Evolutionary conservation across 495 filamentous ascomycete genomes (phyloP).

Genomic region (Elasticomyces elasticus): DNA sequence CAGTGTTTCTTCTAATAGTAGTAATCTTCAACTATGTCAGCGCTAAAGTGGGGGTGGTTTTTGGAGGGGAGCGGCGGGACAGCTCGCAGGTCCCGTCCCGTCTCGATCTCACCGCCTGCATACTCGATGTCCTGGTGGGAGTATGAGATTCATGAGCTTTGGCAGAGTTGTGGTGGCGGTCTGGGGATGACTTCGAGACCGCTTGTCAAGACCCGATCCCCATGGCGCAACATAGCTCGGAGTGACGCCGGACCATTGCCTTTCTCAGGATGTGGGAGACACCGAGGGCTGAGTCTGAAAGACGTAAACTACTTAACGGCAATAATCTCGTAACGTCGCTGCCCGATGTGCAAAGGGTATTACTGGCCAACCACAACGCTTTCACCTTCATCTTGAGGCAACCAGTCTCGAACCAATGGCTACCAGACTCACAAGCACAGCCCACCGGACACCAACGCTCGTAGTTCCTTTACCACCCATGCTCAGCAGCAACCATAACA

Average conservation of each 20-base stretch:
- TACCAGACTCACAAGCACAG: neutral
- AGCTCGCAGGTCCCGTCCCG: too few species aligned
- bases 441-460: slow-evolving; percentile 13
- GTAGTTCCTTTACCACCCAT: slow-evolving; percentile 4
- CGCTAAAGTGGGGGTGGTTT: neutral
- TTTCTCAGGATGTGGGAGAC: too few species aligned
- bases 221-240: too few species aligned
- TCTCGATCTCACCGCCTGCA: too few species aligned
- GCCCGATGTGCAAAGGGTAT: neutral
- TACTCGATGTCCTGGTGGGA: too few species aligned
- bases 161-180: too few species aligned
- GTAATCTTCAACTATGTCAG: neutral
- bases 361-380: neutral
- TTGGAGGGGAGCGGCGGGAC: too few species aligned
- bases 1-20: neutral
- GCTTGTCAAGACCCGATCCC: neutral
- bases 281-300: too few species aligned
- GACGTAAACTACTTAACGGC: too few species aligned
- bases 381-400: neutral
- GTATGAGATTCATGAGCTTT: too few species aligned
- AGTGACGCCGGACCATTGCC: too few species aligned
- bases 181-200: neutral
- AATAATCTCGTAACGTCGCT: too few species aligned
- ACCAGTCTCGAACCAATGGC: slow-evolving; percentile 4
- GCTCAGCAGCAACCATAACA: slow-evolving; percentile 16